Evolutionary conservation across 2,329 filamentous ascomycete genomes (phyloP).

Genomic region (Chrysosphaeria jannelii): DNA sequence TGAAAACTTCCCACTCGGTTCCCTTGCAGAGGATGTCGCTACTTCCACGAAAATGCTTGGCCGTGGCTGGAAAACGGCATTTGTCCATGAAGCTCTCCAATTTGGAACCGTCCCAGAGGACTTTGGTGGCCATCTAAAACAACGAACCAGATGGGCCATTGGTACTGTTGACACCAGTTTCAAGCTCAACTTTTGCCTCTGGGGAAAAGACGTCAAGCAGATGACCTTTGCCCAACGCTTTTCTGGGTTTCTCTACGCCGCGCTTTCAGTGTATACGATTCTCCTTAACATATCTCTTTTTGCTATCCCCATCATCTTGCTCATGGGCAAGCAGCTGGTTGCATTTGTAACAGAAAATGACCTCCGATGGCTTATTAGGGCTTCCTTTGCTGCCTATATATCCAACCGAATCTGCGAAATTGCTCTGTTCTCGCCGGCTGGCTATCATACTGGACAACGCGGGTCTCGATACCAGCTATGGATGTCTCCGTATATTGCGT

Average conservation of each 20-base stretch:
- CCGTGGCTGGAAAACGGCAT: slow-evolving; percentile 29
- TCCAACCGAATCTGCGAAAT: slow-evolving; percentile 23
- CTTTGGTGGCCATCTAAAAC: slow-evolving; percentile 22
- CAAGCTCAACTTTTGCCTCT: slow-evolving; percentile 28
- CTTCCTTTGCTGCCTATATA: slow-evolving; percentile 19
- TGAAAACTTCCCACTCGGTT: slow-evolving; percentile 28
- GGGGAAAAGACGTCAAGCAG: slow-evolving; percentile 17
- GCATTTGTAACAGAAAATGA: slow-evolving; percentile 20
- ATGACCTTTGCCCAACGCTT: slow-evolving; percentile 27
- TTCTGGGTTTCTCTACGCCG: slow-evolving; percentile 25
- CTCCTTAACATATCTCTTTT: slow-evolving; percentile 22
- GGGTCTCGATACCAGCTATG: slow-evolving; percentile 24
- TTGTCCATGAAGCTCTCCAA: slow-evolving; percentile 26
- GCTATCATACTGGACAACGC: slow-evolving; percentile 26
- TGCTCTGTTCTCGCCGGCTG: slow-evolving; percentile 22
- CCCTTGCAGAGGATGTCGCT: slow-evolving; percentile 27
- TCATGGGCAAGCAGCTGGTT: slow-evolving; percentile 23
- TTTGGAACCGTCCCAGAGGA: slow-evolving; percentile 28
- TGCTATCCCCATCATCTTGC: slow-evolving; percentile 25
- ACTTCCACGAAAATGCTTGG: slow-evolving; percentile 27
- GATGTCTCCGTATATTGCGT: slow-evolving; percentile 16
- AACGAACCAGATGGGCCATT: slow-evolving; percentile 24
- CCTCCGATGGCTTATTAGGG: slow-evolving; percentile 25
- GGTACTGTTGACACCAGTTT: slow-evolving; percentile 26
- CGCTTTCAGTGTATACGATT: slow-evolving; percentile 11